Evolutionary conservation across 2,329 filamentous ascomycete species (phyloP).

Genomic region (Fusarium avenaceum): DNA sequence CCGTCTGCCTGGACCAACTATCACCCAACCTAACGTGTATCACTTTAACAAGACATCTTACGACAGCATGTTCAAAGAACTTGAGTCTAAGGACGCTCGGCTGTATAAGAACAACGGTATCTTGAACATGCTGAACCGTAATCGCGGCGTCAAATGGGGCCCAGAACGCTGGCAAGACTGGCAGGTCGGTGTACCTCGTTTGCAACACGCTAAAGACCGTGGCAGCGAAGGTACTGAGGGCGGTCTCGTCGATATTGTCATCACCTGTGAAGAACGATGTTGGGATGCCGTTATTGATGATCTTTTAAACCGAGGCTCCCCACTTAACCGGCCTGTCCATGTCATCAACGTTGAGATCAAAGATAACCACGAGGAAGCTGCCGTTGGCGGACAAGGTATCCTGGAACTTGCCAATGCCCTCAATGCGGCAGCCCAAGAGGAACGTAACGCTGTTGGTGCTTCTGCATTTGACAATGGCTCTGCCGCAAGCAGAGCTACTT

Average conservation of each 20-base stretch:
- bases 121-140: constrained; percentile 94
- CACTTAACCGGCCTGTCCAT: constrained; percentile 92
- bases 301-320: constrained; percentile 84
- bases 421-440: constrained; percentile 83
- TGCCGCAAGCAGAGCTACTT: constrained; percentile 77
- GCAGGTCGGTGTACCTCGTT: constrained; percentile 85
- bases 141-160: constrained; percentile 91
- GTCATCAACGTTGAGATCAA: constrained; percentile 99
- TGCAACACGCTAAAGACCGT: constrained; percentile 81
- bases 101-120: constrained; percentile 94
- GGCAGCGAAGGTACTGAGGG: constrained; percentile 86
- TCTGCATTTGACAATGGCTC: constrained; percentile 77
- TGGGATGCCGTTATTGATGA: constrained; percentile 99
- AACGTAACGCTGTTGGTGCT: constrained; percentile 75
- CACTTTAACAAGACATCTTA: constrained; percentile 98
- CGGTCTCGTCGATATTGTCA: constrained; percentile 91
- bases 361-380: constrained; percentile 97
- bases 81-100: constrained; percentile 85
- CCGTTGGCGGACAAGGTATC: constrained; percentile 90
- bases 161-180: constrained; percentile 99
- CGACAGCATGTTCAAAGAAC: constrained; percentile 92
- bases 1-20: constrained; percentile 89
- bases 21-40: constrained; percentile 96
- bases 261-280: constrained; percentile 97
- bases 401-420: constrained; percentile 89